A percentile compares a stretch with the other conserved stretches of the same genome.
These are phyloP conservation scores for Scheffersomyces titani DNA, from an alignment of 1,139 yeast species.

Conservation along the genomic window DNA sequence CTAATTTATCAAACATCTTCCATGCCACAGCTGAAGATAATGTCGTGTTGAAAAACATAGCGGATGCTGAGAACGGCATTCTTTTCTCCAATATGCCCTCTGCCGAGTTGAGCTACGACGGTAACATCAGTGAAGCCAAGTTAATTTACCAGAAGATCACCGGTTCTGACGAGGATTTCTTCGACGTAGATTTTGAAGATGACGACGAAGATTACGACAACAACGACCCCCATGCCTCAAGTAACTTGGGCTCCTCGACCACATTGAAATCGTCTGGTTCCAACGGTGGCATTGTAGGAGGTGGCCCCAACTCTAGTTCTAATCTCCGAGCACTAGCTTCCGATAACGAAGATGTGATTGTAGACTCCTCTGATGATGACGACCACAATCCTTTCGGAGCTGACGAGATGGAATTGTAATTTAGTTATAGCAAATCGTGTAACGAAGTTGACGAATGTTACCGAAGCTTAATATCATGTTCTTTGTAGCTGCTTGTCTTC, in stretches of 20 bases:
- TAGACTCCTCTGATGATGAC: conserved; percentile 40
- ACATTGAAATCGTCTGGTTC: conserved; percentile 6
- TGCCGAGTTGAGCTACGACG: conserved; percentile 87
- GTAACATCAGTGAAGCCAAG: conserved; percentile 80
- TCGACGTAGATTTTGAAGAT: conserved; percentile 94
- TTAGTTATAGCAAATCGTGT: conserved; percentile 3
- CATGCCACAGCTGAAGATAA: conserved; percentile 32
- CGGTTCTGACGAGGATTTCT: conserved; percentile 93
- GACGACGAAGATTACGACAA: conserved; percentile 62
- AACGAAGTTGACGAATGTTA: background rate
- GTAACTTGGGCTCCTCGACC: conserved; percentile 8
- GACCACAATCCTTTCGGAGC: conserved; percentile 63
- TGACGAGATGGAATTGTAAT: conserved; percentile 66
- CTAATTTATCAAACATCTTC: conserved; percentile 43
- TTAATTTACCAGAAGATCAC: conserved; percentile 73
- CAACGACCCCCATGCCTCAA: conserved; percentile 2
- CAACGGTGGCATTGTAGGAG: conserved; percentile 4
- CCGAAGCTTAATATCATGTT: background rate
- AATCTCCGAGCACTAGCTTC: background rate
- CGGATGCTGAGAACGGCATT: conserved; percentile 44
- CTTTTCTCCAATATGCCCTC: conserved; percentile 76
- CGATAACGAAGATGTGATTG: conserved; percentile 41
- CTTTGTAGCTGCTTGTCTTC: background rate
- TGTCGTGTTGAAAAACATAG: conserved; percentile 29
- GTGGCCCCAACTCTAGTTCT: conserved; percentile 1